Base-by-base conservation (phyloP, 2,329 filamentous ascomycete species). In the Cytospora piceicola region DNA sequence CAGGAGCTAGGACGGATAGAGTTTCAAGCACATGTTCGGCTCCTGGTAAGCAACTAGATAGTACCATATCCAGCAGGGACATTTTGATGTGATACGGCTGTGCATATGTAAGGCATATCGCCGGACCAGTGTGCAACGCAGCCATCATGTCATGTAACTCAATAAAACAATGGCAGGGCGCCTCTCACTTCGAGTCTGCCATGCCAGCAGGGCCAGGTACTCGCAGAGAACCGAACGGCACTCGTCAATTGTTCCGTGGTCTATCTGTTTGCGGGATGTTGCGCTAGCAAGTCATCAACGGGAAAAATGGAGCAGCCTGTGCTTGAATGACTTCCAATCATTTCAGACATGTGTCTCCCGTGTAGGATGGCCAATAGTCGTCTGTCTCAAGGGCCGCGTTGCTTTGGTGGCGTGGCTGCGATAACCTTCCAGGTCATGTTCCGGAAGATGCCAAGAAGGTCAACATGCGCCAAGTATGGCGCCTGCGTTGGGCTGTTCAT, bases 381-480 rank as follows among this genome's bases (percentile, higher is more conserved):
- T 17, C 9, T 7, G 22, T 29, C 17, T 15, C 4, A 14, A n/a
- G 22, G 30, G 20, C 54, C 22, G 29, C 30, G 54, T 8, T 12
- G 22, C 30, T 20, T 5, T 9, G 30, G 20, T 8, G 30, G 17
- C 24, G 20, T 8, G 30, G 17, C 24, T 8, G 9, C 17, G 14
- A 24, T 51, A 34, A 22, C 24, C 32, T 39, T 20, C 53, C n/a
- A n/a, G 32, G 8, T 11, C 57, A 59, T 42, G 42, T 52, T 34
- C 57, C 34, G 7, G 22, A 58, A n/a, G 46, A 3, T 9, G 30
- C 42, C 49, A 30, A 61, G 17, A 8, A 53, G 22, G 24, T 6
- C n/a, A n/a, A n/a, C 22, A 36, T 24, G 42, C 32, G 60, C 65
- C 65, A 67, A 63, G 64, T 15, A 55, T 49, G 9, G n/a, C 36